Evolutionary conservation across 225 moss, liverwort and hornwort species (phyloP), one percentile per base, ranked within the genome.

Genomic region (Thuidium tamariscinum): DNA sequence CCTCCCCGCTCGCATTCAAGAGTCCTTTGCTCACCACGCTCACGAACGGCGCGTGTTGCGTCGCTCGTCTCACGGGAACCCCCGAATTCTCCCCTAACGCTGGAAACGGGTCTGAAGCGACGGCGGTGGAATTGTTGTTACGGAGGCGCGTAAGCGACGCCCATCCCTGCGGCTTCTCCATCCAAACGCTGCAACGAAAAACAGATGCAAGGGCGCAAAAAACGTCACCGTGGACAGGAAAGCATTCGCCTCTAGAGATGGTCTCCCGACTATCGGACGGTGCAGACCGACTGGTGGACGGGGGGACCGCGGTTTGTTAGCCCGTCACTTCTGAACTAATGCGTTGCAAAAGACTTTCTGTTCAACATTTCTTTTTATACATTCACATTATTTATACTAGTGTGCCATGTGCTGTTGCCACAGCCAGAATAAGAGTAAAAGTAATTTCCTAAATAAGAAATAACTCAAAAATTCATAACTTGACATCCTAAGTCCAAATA

Each of bases 131-230:
- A 32, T 34, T 66, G 44, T 18, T 55, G 70, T 80, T 15, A 57
- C 81, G 92, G n/a, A 85, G 70, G 77, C 93, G 92, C 41, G 93
- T 92, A 17, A 94, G 76, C 56, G 88, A 85, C 82, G 93, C 85
- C 94, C 94, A 93, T 21, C 94, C 94, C 30, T 86, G 88, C 9
- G 93, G 94, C 88, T 88, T 90, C 86, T 92, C 92, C 89, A 89
- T 87, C 82, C 81, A 86, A 80, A 30, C 64, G 32, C 49, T 73
- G 41, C 86, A 79, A 83, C n/a, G 67, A 78, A n/a, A 9, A 55
- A 19, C 27, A 13, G 7, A 37, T 8, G 9, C 14, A 18, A 37
- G 19, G 80, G 12, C 7, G 19, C 12, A 17, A 15, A 9, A 48
- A 51, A 75, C 82, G 60, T 68, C 60, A 34, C 13, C 68, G 66